Evolutionary conservation across 768 basidiomycete genomes (phyloP).

Genomic region (Tephrocybe sp.): DNA sequence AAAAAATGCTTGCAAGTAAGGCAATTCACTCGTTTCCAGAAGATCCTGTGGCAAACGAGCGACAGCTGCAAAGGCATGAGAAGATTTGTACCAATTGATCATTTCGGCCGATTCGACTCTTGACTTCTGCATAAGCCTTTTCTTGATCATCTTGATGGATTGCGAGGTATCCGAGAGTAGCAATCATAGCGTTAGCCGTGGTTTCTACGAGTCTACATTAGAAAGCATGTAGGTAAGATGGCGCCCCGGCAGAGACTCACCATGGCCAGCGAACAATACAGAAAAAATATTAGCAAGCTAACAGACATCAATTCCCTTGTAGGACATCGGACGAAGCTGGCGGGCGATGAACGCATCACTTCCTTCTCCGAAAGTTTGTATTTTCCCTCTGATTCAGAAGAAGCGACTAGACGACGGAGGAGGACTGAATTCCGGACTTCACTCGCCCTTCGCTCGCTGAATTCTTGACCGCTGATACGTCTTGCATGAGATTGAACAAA

Average conservation of each 20-base stretch:
- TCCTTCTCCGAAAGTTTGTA: conserved; percentile 19
- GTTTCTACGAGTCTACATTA: too few relatives aligned
- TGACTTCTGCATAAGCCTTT: too few relatives aligned
- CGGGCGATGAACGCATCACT: conserved; percentile 15
- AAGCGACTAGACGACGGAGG: conserved; percentile 19
- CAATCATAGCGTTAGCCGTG: not conserved
- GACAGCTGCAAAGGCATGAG: too few relatives aligned
- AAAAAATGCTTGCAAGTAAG: too few relatives aligned
- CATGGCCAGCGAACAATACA: conserved; percentile 25
- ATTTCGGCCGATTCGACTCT: too few relatives aligned
- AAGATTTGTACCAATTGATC: too few relatives aligned
- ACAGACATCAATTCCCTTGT: not conserved
- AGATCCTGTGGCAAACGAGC: too few relatives aligned
- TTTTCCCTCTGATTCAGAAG: conserved; percentile 16
- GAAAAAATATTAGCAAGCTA: conserved; percentile 25
- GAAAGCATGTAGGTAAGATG: too few relatives aligned
- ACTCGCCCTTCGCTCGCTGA: not conserved
- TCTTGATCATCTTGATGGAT: too few relatives aligned
- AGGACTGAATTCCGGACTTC: conserved; percentile 11
- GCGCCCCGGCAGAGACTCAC: too few relatives aligned
- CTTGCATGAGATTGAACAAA: not conserved
- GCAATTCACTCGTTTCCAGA: not conserved
- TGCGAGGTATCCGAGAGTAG: too few relatives aligned
- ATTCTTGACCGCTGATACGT: conserved; percentile 13
- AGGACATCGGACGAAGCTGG: not conserved